Evolutionary conservation across 345 rosid genomes (phyloP).

Genomic region (Ceriops zippeliana): DNA sequence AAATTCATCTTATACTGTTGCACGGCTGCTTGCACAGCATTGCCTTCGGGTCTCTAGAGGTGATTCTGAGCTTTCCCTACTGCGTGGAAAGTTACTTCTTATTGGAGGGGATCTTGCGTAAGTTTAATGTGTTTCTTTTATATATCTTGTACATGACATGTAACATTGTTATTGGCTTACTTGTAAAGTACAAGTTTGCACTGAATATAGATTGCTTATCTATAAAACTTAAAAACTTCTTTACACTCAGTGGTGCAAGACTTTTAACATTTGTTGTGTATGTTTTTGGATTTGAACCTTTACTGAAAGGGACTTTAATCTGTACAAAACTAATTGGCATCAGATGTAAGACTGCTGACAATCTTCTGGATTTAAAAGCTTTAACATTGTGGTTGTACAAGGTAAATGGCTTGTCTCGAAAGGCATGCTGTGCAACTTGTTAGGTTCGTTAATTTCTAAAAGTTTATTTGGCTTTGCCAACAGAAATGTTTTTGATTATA

Average conservation of each 20-base stretch:
- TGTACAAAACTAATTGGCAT: neutral
- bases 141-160: neutral
- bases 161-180: neutral
- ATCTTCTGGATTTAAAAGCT: too few species aligned
- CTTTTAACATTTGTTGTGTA: neutral
- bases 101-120: constrained; percentile 99
- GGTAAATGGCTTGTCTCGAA: too few species aligned
- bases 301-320: neutral
- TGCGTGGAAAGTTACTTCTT: constrained; percentile 71
- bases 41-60: constrained; percentile 34
- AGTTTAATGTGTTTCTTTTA: constrained; percentile 35
- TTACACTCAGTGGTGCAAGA: neutral
- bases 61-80: constrained; percentile 47
- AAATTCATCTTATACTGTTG: constrained; percentile 82
- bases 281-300: neutral
- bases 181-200: neutral
- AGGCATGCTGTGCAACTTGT: too few species aligned
- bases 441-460: too few species aligned
- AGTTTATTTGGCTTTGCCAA: too few species aligned
- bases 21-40: constrained; percentile 92
- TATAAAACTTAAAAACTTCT: neutral
- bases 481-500: too few species aligned
- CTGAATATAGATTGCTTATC: neutral
- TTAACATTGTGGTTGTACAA: too few species aligned
- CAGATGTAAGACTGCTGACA: too few species aligned